Evolutionary conservation across 1,284 basidiomycete species (phyloP).

Genomic region (Trametes versicolor): DNA sequence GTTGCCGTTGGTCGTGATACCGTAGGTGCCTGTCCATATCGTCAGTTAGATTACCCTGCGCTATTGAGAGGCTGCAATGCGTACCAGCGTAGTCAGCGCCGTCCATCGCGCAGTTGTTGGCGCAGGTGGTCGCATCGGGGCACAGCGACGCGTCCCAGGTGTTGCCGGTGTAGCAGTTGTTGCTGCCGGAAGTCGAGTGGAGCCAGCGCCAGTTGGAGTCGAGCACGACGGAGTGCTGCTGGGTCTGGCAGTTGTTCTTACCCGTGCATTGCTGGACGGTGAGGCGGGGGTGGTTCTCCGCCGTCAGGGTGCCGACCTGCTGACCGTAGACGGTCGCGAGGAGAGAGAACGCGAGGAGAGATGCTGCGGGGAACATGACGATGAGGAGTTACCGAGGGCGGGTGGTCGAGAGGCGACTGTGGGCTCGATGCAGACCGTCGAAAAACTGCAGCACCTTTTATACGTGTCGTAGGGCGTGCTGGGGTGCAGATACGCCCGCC

Average conservation of each 20-base stretch:
- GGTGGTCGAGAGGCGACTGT: neutral
- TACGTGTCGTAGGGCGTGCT: neutral
- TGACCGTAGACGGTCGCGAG: slow-evolving; percentile 33
- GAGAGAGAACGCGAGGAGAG: slow-evolving; percentile 32
- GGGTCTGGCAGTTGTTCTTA: slow-evolving; percentile 20
- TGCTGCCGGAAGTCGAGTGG: slow-evolving; percentile 42
- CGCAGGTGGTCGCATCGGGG: slow-evolving; percentile 46
- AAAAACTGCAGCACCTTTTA: neutral
- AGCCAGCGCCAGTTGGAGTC: slow-evolving; percentile 28
- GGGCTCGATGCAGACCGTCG: slow-evolving; percentile 1
- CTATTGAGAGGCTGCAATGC: slow-evolving; percentile 22
- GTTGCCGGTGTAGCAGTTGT: slow-evolving; percentile 49
- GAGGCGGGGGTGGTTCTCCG: slow-evolving; percentile 33
- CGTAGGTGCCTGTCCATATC: slow-evolving; percentile 35
- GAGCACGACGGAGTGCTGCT: slow-evolving; percentile 33
- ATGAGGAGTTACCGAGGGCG: slow-evolving; percentile 4
- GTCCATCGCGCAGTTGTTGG: slow-evolving; percentile 61
- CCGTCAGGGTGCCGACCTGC: slow-evolving; percentile 34
- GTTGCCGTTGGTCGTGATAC: slow-evolving; percentile 54
- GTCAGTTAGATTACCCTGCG: neutral
- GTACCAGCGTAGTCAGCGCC: slow-evolving; percentile 60
- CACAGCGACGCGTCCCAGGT: slow-evolving; percentile 46
- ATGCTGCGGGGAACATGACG: slow-evolving; percentile 30
- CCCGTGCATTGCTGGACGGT: slow-evolving; percentile 36
- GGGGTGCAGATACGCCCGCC: neutral